These are phyloP conservation scores for Pichia sp. DNA, from an alignment of 1,139 yeast genomes.

Conservation along the genomic window DNA sequence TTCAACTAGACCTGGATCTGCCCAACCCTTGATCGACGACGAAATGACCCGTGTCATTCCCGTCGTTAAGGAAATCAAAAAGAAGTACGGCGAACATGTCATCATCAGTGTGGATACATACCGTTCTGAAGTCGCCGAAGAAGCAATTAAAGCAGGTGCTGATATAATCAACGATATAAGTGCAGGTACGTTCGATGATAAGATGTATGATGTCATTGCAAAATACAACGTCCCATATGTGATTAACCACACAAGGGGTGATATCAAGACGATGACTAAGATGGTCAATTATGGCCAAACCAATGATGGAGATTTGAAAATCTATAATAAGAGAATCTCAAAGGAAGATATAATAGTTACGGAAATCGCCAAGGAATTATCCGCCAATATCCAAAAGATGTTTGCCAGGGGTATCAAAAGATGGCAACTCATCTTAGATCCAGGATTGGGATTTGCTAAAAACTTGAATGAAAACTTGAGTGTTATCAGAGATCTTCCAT, in stretches of 20 bases:
- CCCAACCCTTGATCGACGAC: conserved; percentile 49
- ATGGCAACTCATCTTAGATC: conserved; percentile 93
- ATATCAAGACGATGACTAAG: conserved; percentile 68
- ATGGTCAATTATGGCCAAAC: conserved; percentile 50
- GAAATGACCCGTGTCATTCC: conserved; percentile 71
- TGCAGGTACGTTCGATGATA: conserved; percentile 70
- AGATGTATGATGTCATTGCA: conserved; percentile 68
- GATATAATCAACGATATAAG: conserved; percentile 91
- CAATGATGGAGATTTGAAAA: conserved; percentile 37
- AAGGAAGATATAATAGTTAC: conserved; percentile 32
- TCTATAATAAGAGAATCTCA: conserved; percentile 24
- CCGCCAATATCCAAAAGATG: conserved; percentile 56
- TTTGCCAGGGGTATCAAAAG: conserved; percentile 62
- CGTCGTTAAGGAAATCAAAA: conserved; percentile 60
- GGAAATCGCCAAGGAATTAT: conserved; percentile 65
- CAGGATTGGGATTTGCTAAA: conserved; percentile 96
- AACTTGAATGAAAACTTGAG: conserved; percentile 63
- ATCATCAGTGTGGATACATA: conserved; percentile 83
- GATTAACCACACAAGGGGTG: conserved; percentile 84
- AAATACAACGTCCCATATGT: conserved; percentile 73
- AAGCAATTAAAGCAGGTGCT: conserved; percentile 73
- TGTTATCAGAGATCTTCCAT: conserved; percentile 56
- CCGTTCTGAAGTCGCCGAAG: conserved; percentile 70
- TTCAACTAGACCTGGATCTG: conserved; percentile 83
- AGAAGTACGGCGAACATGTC: conserved; percentile 34